A percentile compares a stretch with the other conserved stretches of the same genome.
phyloP scores from a whole-genome alignment of 495 filamentous ascomycete genomes.

The Ramalina peruviana region DNA sequence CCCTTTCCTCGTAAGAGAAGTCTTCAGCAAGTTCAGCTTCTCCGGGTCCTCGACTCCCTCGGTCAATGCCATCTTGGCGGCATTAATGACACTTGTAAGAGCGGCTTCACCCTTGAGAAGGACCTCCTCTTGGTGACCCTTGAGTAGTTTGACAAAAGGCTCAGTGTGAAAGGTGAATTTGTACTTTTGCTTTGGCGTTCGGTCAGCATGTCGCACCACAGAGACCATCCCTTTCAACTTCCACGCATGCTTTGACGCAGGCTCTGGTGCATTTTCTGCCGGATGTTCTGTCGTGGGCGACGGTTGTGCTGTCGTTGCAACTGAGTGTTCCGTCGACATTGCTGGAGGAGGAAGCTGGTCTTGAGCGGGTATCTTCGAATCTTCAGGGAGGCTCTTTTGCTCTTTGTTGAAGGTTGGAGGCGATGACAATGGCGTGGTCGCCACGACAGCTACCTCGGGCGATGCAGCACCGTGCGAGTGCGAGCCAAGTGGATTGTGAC shows the following conservation, averaged over 20 bases:
- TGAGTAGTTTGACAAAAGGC: slow-evolving; percentile 86
- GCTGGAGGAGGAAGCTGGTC: slow-evolving; percentile 11
- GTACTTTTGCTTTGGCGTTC: slow-evolving; percentile 97
- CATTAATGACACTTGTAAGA: slow-evolving; percentile 73
- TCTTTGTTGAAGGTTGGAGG: slow-evolving; percentile 32
- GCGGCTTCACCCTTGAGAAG: slow-evolving; percentile 85
- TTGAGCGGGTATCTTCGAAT: neutral
- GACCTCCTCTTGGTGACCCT: slow-evolving; percentile 91
- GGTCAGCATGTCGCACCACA: slow-evolving; percentile 88
- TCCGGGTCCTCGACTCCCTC: slow-evolving; percentile 69
- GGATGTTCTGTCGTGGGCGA: slow-evolving; percentile 15
- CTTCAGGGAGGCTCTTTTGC: slow-evolving; percentile 5
- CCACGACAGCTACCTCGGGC: slow-evolving; percentile 27
- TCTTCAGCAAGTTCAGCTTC: slow-evolving; percentile 71
- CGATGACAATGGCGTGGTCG: slow-evolving; percentile 33
- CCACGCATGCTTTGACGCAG: slow-evolving; percentile 90
- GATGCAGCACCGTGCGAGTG: slow-evolving; percentile 24
- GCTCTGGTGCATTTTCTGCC: slow-evolving; percentile 42
- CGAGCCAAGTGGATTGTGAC: slow-evolving; percentile 27
- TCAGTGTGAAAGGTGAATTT: slow-evolving; percentile 98
- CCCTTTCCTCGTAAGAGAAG: slow-evolving; percentile 80
- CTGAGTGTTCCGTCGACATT: slow-evolving; percentile 3
- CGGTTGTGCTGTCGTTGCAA: neutral
- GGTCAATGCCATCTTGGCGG: slow-evolving; percentile 63
- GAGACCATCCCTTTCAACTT: slow-evolving; percentile 97